Percentiles rank a stretch among this genome's conserved stretches.
phyloP scores from a whole-genome alignment of 768 basidiomycete genomes.

The Suillus weaverae region DNA sequence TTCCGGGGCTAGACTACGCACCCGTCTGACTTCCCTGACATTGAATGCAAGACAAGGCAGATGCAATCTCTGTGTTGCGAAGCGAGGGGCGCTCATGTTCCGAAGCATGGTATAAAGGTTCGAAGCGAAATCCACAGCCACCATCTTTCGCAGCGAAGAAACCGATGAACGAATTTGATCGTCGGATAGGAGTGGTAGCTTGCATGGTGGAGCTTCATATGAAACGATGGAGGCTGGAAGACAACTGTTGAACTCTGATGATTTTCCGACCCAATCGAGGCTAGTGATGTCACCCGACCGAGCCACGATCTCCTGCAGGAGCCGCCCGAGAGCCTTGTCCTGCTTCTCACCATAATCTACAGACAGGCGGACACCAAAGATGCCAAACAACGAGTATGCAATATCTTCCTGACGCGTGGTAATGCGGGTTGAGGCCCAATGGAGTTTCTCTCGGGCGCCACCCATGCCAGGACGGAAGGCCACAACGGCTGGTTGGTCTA shows the following conservation, averaged over 20 bases:
- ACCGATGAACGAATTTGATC: background rate
- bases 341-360: background rate
- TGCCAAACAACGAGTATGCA: background rate
- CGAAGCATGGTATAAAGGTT: background rate
- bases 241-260: background rate
- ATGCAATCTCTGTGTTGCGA: no score
- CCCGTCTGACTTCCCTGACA: no score
- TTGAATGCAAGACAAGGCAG: no score
- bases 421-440: background rate
- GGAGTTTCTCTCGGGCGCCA: background rate
- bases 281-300: background rate
- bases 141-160: background rate
- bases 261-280: background rate
- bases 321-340: background rate
- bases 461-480: background rate
- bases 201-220: background rate
- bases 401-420: background rate
- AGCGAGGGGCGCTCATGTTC: background rate
- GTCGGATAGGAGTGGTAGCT: background rate
- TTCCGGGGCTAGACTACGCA: no score
- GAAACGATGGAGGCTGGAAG: background rate
- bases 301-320: background rate
- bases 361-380: background rate
- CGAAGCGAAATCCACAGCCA: background rate
- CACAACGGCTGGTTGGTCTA: background rate